Evolutionary conservation across 371 early-diverging fungal genomes (phyloP).

Genomic region (Entomophthora muscae): DNA sequence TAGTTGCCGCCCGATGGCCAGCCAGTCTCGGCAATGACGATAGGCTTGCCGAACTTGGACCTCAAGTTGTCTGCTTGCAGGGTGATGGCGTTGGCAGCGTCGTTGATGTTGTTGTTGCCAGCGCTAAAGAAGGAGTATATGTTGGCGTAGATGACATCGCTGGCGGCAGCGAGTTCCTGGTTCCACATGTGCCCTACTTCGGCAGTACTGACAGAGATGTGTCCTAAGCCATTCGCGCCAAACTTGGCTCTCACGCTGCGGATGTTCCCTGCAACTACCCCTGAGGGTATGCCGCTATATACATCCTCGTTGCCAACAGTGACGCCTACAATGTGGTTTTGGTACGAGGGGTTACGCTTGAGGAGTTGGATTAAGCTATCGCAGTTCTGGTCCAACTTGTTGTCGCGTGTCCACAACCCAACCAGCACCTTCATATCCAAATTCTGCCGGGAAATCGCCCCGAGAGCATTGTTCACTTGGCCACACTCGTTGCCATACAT

Average conservation of each 20-base stretch:
- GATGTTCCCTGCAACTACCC: neutral
- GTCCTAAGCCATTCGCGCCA: neutral
- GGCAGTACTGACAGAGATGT: neutral
- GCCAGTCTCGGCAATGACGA: neutral
- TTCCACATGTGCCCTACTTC: neutral
- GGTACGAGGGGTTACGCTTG: neutral
- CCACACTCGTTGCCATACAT: constrained; percentile 1
- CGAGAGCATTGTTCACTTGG: constrained; percentile 1
- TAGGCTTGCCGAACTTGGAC: neutral
- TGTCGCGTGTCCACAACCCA: too few relatives aligned
- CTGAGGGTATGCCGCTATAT: neutral
- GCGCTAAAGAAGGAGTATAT: constrained; percentile 5
- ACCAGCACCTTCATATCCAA: neutral
- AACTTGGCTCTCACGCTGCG: neutral
- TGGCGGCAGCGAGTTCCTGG: neutral
- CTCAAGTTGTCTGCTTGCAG: neutral
- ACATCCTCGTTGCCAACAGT: constrained; percentile 7
- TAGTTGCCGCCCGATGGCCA: neutral
- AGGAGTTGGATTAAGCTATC: too few relatives aligned
- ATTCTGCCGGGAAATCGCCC: neutral
- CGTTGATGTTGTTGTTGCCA: neutral
- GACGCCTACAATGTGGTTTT: neutral
- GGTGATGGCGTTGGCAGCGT: neutral
- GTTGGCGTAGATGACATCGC: neutral
- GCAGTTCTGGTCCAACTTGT: too few relatives aligned